Conservation (phyloP, 257 asterid genomes). For the Salvia splendens region DNA sequence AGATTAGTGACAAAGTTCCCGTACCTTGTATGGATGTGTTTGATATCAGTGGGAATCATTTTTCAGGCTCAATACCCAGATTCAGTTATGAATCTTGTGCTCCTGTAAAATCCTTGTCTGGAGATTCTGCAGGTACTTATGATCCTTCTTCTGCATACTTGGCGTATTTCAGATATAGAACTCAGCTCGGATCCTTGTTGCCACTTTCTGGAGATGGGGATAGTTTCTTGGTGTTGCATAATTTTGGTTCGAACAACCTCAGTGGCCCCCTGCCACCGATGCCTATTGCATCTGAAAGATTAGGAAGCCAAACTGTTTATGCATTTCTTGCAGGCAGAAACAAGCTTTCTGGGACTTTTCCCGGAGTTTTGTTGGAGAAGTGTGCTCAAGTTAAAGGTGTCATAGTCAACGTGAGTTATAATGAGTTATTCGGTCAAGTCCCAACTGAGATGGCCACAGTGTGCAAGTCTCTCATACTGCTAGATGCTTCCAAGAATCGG, state of each 20-base stretch:
- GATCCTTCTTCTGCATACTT: slow-evolving; percentile 65
- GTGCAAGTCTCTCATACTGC: slow-evolving; percentile 56
- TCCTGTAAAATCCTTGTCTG: slow-evolving; percentile 29
- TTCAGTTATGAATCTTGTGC: slow-evolving; percentile 52
- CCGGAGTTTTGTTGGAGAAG: slow-evolving; percentile 56
- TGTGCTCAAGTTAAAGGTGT: slow-evolving; percentile 62
- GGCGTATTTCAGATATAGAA: slow-evolving; percentile 49
- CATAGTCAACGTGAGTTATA: slow-evolving; percentile 56
- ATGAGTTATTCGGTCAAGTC: slow-evolving; percentile 58
- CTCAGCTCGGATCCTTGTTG: slow-evolving; percentile 44
- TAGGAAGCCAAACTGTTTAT: slow-evolving; percentile 54
- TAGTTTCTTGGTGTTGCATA: slow-evolving; percentile 53
- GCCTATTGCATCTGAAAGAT: slow-evolving; percentile 62
- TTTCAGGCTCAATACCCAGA: slow-evolving; percentile 77
- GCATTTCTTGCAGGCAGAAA: slow-evolving; percentile 79
- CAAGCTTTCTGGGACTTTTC: slow-evolving; percentile 65
- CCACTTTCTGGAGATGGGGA: slow-evolving; percentile 46
- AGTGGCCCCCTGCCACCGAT: slow-evolving; percentile 51
- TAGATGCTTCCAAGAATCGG: slow-evolving; percentile 71
- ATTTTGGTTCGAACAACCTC: slow-evolving; percentile 66
- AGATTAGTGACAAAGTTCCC: slow-evolving; percentile 54
- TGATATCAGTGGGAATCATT: slow-evolving; percentile 66
- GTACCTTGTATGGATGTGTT: slow-evolving; percentile 89
- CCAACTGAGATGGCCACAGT: slow-evolving; percentile 48
- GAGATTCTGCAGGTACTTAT: slow-evolving; percentile 30